These are phyloP conservation scores for Ogataea philodendri DNA, from an alignment of 805 yeast genomes.

Conservation along the genomic window DNA sequence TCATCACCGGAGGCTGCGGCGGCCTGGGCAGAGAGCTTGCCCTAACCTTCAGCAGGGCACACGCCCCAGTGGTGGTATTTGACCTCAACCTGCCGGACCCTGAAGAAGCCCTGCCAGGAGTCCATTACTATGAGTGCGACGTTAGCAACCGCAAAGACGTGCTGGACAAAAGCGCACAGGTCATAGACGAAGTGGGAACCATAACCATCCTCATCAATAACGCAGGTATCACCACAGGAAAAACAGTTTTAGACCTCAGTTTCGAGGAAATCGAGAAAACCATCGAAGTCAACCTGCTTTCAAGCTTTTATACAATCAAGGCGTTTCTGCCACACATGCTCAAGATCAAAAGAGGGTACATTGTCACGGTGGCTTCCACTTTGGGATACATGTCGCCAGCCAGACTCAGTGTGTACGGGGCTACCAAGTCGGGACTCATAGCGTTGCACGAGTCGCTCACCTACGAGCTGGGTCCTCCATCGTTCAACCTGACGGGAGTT, in stretches of 20 bases:
- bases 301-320: conserved; percentile 69
- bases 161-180: conserved; percentile 35
- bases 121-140: conserved; percentile 65
- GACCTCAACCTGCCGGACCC: conserved; percentile 53
- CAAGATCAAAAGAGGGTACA: conserved; percentile 58
- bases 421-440: conserved; percentile 82
- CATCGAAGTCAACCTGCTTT: conserved; percentile 64
- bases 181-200: conserved; percentile 50
- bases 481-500: conserved; percentile 48
- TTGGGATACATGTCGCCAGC: conserved; percentile 87
- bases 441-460: conserved; percentile 82
- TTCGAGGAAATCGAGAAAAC: conserved; percentile 60
- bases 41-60: conserved; percentile 38
- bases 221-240: conserved; percentile 73
- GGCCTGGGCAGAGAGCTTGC: conserved; percentile 78
- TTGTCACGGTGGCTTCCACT: conserved; percentile 80
- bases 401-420: conserved; percentile 76
- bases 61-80: conserved; percentile 59
- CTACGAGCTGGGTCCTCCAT: conserved; percentile 60
- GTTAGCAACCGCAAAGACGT: conserved; percentile 55
- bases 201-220: conserved; percentile 77
- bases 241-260: conserved; percentile 50
- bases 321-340: conserved; percentile 75
- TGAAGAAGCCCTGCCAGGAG: conserved; percentile 36
- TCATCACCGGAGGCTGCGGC: conserved; percentile 80